phyloP scores from a whole-genome alignment of 345 rosid genomes.

The Mercurialis annua region DNA sequence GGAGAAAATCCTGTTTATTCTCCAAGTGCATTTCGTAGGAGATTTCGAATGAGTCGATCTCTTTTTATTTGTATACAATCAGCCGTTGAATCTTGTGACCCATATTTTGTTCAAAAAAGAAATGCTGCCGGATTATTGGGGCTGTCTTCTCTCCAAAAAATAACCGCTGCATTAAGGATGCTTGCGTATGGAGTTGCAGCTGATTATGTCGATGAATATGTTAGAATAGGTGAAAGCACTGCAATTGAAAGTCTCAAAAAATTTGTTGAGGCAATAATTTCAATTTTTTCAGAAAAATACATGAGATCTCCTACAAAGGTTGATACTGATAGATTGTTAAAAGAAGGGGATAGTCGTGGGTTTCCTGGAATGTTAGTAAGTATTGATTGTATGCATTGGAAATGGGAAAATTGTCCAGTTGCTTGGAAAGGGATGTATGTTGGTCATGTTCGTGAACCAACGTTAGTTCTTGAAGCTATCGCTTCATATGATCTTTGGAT shows the following conservation, averaged over 20 bases:
- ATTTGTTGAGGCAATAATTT: not conserved
- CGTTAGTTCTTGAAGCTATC: not conserved
- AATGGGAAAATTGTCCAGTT: not conserved
- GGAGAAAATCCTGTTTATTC: not conserved
- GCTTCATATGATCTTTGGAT: conserved; percentile 4
- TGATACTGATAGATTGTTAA: not conserved
- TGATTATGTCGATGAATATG: not conserved
- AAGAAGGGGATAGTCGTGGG: not conserved
- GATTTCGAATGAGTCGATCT: conserved; percentile 1
- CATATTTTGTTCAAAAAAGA: not conserved
- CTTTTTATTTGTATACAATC: not conserved
- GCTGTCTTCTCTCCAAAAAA: not conserved
- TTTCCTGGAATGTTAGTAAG: not conserved
- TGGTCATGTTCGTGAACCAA: not conserved
- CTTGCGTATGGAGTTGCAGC: not conserved
- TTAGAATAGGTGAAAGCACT: not conserved
- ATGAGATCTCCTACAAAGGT: not conserved
- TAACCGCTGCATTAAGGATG: not conserved
- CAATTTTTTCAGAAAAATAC: not conserved
- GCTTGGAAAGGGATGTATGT: conserved; percentile 10
- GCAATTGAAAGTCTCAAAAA: too few species aligned
- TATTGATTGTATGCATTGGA: not conserved
- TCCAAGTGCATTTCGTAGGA: not conserved
- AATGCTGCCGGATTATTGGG: not conserved
- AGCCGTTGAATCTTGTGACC: not conserved